Percentiles rank a stretch among this genome's conserved stretches.
These are phyloP conservation scores for Austropuccinia psidii DNA, from an alignment of 1,284 basidiomycete species.

Conservation along the genomic window DNA sequence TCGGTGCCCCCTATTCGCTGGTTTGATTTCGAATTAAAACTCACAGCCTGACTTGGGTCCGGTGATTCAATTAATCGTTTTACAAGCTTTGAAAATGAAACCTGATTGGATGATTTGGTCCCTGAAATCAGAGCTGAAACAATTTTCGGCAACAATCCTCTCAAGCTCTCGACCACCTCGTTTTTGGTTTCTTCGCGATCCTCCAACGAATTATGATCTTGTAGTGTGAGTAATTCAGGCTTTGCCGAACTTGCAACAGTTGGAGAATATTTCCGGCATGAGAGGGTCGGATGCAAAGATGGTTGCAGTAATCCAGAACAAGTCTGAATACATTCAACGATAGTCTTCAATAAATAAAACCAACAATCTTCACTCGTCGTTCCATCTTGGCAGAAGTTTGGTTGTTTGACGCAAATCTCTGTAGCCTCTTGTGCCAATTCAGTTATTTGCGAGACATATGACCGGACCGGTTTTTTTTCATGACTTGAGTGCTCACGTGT, in stretches of 20 bases:
- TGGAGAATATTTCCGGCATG: not conserved
- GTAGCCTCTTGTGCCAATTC: slow-evolving; percentile 36
- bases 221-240: not conserved
- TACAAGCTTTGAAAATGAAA: slow-evolving; percentile 86
- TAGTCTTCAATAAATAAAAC: slow-evolving; percentile 73
- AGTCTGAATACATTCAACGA: slow-evolving; percentile 69
- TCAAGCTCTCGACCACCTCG: slow-evolving; percentile 55
- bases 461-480: not conserved
- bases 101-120: slow-evolving; percentile 66
- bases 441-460: slow-evolving; percentile 45
- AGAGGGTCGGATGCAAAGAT: not conserved
- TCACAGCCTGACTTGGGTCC: slow-evolving; percentile 42
- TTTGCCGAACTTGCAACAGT: not conserved
- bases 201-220: not conserved
- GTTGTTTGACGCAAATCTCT: slow-evolving; percentile 40
- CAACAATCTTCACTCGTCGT: slow-evolving; percentile 74
- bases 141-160: slow-evolving; percentile 71
- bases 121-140: slow-evolving; percentile 70
- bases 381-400: slow-evolving; percentile 17
- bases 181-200: slow-evolving; percentile 39
- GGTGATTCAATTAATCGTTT: slow-evolving; percentile 66
- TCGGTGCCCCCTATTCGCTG: slow-evolving; percentile 51
- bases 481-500: not conserved
- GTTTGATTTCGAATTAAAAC: slow-evolving; percentile 49
- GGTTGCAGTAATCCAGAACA: slow-evolving; percentile 50